Percentiles rank a stretch among this genome's conserved stretches.
Evolutionary conservation across 1,284 basidiomycete species (phyloP).

Genomic region (Gymnopus androsaceus): DNA sequence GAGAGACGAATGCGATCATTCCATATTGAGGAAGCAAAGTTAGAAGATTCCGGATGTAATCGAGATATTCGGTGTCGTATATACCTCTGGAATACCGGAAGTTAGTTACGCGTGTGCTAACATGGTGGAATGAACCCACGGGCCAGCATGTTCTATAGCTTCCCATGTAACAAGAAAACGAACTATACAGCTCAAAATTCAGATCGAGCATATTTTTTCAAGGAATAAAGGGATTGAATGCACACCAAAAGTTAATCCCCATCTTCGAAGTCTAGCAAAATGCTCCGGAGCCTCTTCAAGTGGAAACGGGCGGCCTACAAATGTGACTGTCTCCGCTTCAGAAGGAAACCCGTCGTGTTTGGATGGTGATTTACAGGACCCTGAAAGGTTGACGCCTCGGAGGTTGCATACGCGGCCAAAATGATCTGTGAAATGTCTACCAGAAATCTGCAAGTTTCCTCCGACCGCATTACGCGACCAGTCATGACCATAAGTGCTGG

Average conservation of each 20-base stretch:
- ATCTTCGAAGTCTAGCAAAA: slow-evolving; percentile 75
- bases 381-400: slow-evolving; percentile 82
- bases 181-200: slow-evolving; percentile 48
- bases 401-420: slow-evolving; percentile 77
- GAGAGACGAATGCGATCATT: slow-evolving; percentile 77
- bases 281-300: slow-evolving; percentile 83
- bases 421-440: slow-evolving; percentile 76
- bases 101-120: not conserved
- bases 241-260: slow-evolving; percentile 86
- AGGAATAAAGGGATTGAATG: slow-evolving; percentile 15
- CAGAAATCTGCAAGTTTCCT: slow-evolving; percentile 58
- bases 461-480: slow-evolving; percentile 64
- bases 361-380: slow-evolving; percentile 74
- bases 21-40: slow-evolving; percentile 81
- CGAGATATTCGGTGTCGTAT: slow-evolving; percentile 84
- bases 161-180: slow-evolving; percentile 96
- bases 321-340: slow-evolving; percentile 65
- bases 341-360: slow-evolving; percentile 67
- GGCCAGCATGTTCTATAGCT: slow-evolving; percentile 88
- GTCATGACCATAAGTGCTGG: slow-evolving; percentile 66
- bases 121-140: slow-evolving; percentile 52
- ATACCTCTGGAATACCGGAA: slow-evolving; percentile 54
- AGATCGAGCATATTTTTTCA: not conserved
- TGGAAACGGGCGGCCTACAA: slow-evolving; percentile 83
- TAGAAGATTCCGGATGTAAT: slow-evolving; percentile 77